A percentile compares a stretch with the other conserved stretches of the same genome.
These are phyloP conservation scores for Chalciporus chontae DNA, from an alignment of 768 basidiomycete genomes.

Conservation along the genomic window DNA sequence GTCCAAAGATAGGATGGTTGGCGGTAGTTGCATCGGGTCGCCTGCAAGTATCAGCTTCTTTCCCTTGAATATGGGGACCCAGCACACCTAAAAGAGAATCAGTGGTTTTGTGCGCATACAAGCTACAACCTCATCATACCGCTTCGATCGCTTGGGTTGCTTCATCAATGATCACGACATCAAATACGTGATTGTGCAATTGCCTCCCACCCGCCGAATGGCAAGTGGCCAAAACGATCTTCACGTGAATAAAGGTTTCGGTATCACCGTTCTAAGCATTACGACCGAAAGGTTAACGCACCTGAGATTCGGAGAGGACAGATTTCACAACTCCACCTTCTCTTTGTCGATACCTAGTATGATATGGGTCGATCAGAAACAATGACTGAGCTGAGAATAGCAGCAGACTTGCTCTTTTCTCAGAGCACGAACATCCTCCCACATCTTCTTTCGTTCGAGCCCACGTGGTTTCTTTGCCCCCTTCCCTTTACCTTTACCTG, in stretches of 20 bases:
- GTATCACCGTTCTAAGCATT: too few species aligned
- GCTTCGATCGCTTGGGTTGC: constrained; percentile 97
- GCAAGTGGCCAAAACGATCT: constrained; percentile 91
- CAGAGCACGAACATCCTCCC: constrained; percentile 82
- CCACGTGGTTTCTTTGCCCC: constrained; percentile 72
- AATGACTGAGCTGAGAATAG: background rate
- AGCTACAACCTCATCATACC: constrained; percentile 40
- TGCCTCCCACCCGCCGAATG: constrained; percentile 90
- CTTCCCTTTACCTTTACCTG: constrained; percentile 70
- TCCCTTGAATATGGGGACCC: constrained; percentile 93
- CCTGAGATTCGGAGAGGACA: constrained; percentile 78
- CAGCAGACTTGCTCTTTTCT: constrained; percentile 74
- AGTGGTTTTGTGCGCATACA: background rate
- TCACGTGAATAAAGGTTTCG: background rate
- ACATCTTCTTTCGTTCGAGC: constrained; percentile 75
- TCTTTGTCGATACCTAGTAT: constrained; percentile 75
- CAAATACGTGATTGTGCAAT: constrained; percentile 73
- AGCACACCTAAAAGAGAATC: constrained; percentile 45
- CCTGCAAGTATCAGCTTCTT: constrained; percentile 89
- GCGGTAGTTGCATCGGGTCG: constrained; percentile 94
- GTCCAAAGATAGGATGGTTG: constrained; percentile 77
- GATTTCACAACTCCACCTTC: constrained; percentile 81
- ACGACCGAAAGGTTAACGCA: constrained; percentile 18
- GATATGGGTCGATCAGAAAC: background rate
- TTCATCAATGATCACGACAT: constrained; percentile 95